phyloP scores from a whole-genome alignment of 805 yeast genomes.

The Wickerhamia fluorescens region DNA sequence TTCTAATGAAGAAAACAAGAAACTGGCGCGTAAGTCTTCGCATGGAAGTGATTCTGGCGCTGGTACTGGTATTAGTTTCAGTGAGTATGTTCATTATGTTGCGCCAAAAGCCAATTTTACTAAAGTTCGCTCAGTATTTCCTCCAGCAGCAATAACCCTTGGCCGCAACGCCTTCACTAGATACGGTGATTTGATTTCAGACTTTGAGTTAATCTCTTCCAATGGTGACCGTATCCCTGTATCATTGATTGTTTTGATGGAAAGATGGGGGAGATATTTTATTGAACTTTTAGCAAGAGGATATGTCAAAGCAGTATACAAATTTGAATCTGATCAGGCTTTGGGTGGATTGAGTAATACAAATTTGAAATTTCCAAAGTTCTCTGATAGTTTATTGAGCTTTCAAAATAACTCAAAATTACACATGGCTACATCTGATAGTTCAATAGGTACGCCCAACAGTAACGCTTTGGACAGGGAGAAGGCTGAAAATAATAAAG shows the following conservation, averaged over 20 bases:
- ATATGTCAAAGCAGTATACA: conserved; percentile 51
- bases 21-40: conserved; percentile 12
- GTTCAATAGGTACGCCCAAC: too few relatives aligned
- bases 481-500: too few relatives aligned
- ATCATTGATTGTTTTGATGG: conserved; percentile 53
- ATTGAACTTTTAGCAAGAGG: conserved; percentile 55
- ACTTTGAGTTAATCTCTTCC: conserved; percentile 63
- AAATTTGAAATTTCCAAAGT: too few relatives aligned
- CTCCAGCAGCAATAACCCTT: conserved; percentile 69
- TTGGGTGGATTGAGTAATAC: background rate
- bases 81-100: conserved; percentile 66
- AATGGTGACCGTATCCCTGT: conserved; percentile 65
- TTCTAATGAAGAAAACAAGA: conserved; percentile 4
- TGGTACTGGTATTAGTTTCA: conserved; percentile 40
- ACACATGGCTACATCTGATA: too few relatives aligned
- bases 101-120: conserved; percentile 66
- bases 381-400: too few relatives aligned
- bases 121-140: conserved; percentile 62
- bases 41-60: conserved; percentile 14
- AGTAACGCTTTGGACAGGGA: too few relatives aligned
- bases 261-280: conserved; percentile 74
- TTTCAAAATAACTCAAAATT: conserved; percentile 42
- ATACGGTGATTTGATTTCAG: conserved; percentile 56
- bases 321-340: conserved; percentile 24
- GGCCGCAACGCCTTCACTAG: conserved; percentile 71